Evolutionary conservation across 2,329 filamentous ascomycete genomes (phyloP), one percentile per base, ranked within the genome.

Genomic region (Trichoderma breve): DNA sequence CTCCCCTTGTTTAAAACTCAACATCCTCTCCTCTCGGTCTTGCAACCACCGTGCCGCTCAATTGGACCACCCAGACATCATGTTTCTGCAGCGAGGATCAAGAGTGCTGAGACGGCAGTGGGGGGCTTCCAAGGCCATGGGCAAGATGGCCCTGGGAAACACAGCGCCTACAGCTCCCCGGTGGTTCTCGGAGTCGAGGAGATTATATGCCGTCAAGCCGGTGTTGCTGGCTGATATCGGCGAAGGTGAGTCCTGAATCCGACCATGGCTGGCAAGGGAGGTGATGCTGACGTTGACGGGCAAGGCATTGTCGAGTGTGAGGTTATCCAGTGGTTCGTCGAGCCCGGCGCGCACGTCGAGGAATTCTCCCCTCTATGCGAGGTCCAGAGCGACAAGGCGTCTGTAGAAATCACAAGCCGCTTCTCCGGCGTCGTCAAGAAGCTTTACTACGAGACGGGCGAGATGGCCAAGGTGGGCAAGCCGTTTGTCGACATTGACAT

Each of bases 301-400:
- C 4, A 14, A 96, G 96, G 96, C 70, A 99, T 98, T 78, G 95
- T 96, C 80, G 96, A 99, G 84, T 97, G 96, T 79, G 96, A 99
- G 83, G 93, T 99, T 78, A 98, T 98, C 78, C 96, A 99, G 85
- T 99, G 96, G 96, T 99, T 98, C 81, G 95, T 99, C 75, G 92
- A 98, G 83, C 94, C 97, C 64, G 95, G 95, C 72, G 96, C 96
- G 43, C 91, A 93, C 72, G 95, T 99, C 77, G 95, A 99, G 84
- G 95, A 99, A 84, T 99, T 97, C 88, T 96, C 97, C 77, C 96
- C 95, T 73, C 88, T 99, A 61, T 99, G 96, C 83, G 96, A 99
- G 84, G 97, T 99, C 58, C 96, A 98, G 81, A 98, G 95, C 78
- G 96, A 99, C 84, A 99, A 99, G 83, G 96, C 96, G 64, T 89